Conservation (phyloP, 345 rosid species). For the Atalantia buxifolia region DNA sequence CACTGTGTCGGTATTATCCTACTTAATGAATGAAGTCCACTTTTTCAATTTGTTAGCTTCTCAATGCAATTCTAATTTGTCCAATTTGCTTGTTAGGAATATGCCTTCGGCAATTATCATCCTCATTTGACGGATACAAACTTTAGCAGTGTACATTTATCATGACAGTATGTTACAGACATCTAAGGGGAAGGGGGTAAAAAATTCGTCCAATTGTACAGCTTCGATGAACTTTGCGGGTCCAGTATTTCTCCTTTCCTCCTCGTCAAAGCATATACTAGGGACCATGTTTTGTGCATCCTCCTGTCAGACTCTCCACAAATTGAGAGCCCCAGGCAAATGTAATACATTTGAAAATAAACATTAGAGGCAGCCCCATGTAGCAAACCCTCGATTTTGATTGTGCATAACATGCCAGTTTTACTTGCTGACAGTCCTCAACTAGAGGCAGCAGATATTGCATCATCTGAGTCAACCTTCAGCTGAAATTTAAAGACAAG, state of each 20-base stretch:
- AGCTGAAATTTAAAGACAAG: conserved; percentile 42
- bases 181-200: neutral
- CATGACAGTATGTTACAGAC: neutral
- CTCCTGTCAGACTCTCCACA: neutral
- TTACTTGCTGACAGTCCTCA: conserved; percentile 2
- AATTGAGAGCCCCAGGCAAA: too few species aligned
- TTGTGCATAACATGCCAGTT: neutral
- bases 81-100: too few species aligned
- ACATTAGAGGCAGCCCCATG: too few species aligned
- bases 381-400: neutral
- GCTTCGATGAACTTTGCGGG: neutral
- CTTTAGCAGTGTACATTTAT: too few species aligned
- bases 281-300: too few species aligned
- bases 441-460: conserved; percentile 36
- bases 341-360: too few species aligned
- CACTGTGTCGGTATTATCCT: fast-evolving
- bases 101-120: too few species aligned
- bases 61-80: too few species aligned
- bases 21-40: too few species aligned
- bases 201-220: neutral
- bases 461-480: conserved; percentile 78
- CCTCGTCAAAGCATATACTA: neutral
- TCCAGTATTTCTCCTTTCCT: neutral
- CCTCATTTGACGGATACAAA: too few species aligned
- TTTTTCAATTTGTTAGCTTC: too few species aligned